Evolutionary conservation across 2,329 filamentous ascomycete genomes (phyloP).

Genomic region (Hypoxylon sp.): DNA sequence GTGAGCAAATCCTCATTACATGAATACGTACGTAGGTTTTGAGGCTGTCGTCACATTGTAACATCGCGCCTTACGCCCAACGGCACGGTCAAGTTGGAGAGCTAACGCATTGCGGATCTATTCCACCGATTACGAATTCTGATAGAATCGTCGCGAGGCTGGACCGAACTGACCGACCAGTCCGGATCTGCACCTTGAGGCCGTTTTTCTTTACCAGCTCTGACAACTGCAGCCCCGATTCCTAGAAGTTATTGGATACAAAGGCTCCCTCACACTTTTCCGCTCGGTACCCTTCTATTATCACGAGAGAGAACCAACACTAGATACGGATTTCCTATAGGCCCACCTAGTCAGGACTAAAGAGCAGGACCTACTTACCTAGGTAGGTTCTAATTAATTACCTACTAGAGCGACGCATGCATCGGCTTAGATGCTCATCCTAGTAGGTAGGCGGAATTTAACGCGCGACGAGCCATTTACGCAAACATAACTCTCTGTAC

Average conservation of each 20-base stretch:
- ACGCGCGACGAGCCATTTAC: constrained; percentile 22
- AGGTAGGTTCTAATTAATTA: background rate
- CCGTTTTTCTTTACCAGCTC: constrained; percentile 3
- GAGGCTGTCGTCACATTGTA: constrained; percentile 36
- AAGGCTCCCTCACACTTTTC: background rate
- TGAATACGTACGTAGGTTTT: constrained; percentile 15
- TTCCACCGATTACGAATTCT: constrained; percentile 9
- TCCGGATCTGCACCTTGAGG: constrained; percentile 26
- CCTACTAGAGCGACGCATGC: constrained; percentile 5
- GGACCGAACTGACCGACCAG: constrained; percentile 16
- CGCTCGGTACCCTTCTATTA: background rate
- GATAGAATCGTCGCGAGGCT: constrained; percentile 14
- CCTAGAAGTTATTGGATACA: background rate
- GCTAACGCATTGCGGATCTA: background rate
- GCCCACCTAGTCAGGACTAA: too few relatives aligned
- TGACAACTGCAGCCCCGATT: background rate
- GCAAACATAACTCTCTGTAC: constrained; percentile 4
- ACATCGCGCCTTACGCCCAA: constrained; percentile 29
- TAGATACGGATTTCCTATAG: background rate
- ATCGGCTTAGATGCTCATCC: constrained; percentile 25
- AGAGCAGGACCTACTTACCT: too few relatives aligned
- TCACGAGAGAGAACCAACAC: background rate
- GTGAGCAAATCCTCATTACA: constrained; percentile 13
- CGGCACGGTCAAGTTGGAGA: constrained; percentile 4
- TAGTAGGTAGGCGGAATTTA: constrained; percentile 26